phyloP scores from a whole-genome alignment of 257 asterid species.

The Ophiorrhiza pumila region DNA sequence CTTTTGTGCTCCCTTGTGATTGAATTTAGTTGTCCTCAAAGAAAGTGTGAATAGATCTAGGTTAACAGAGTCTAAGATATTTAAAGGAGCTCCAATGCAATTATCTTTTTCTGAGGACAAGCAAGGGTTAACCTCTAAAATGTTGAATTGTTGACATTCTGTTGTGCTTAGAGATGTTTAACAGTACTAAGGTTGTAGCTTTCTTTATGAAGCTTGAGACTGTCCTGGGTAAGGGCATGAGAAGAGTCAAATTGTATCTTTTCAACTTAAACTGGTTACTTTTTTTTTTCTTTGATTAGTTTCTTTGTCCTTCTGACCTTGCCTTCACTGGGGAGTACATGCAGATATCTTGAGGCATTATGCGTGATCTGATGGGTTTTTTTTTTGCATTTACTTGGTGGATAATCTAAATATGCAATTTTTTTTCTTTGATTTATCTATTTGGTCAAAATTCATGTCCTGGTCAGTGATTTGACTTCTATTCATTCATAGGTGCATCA shows the following conservation, averaged over 20 bases:
- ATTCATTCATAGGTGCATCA: slow-evolving; percentile 59
- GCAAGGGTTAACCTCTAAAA: neutral
- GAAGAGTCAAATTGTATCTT: neutral
- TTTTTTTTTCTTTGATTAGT: neutral
- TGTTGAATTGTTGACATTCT: neutral
- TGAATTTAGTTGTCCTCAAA: neutral
- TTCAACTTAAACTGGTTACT: neutral
- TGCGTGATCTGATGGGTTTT: neutral
- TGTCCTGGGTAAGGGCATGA: neutral
- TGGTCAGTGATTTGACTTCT: slow-evolving; percentile 53
- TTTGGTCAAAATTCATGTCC: slow-evolving; percentile 25
- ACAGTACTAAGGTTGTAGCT: neutral
- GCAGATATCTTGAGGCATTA: neutral
- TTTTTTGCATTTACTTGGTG: neutral
- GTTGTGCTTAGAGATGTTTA: slow-evolving; percentile 3
- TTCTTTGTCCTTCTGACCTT: too few species aligned
- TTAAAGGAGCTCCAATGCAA: neutral
- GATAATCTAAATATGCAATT: neutral
- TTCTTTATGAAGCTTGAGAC: neutral
- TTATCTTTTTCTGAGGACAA: neutral
- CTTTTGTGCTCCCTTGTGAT: neutral
- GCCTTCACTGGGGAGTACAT: neutral
- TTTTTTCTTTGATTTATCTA: neutral
- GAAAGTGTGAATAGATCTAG: neutral
- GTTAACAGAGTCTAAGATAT: neutral